These are phyloP conservation scores for Drechslera avenae DNA, from an alignment of 2,329 filamentous ascomycete species.

Conservation along the genomic window DNA sequence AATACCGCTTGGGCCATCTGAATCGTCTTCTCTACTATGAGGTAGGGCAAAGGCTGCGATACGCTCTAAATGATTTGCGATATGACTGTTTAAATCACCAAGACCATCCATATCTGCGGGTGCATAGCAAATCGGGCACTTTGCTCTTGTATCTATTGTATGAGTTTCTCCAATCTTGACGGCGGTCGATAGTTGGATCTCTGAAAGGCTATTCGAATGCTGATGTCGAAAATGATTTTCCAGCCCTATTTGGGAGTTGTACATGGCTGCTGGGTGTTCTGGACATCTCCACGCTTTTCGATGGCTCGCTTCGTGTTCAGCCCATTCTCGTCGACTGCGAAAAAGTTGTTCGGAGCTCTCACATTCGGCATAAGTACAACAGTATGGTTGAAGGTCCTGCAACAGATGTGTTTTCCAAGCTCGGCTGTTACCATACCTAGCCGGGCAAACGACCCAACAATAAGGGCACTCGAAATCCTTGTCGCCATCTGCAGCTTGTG, in stretches of 20 bases:
- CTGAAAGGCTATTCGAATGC: conserved; percentile 38
- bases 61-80: conserved; percentile 46
- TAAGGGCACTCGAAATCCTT: conserved; percentile 48
- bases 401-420: conserved; percentile 45
- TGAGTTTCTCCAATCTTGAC: conserved; percentile 42
- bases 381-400: conserved; percentile 47
- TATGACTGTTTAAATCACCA: conserved; percentile 40
- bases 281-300: conserved; percentile 47
- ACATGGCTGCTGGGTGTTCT: conserved; percentile 40
- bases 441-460: conserved; percentile 48
- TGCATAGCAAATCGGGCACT: conserved; percentile 42
- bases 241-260: conserved; percentile 27
- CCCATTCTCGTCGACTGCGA: conserved; percentile 46
- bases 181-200: conserved; percentile 35
- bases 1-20: conserved; percentile 37
- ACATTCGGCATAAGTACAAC: conserved; percentile 45
- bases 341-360: conserved; percentile 37
- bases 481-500: conserved; percentile 37
- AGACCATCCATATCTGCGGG: conserved; percentile 29
- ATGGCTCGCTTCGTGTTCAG: conserved; percentile 46
- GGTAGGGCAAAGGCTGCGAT: conserved; percentile 45
- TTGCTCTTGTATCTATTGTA: conserved; percentile 35
- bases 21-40: conserved; percentile 33
- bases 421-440: conserved; percentile 41
- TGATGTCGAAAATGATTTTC: conserved; percentile 38